Conservation (phyloP, 2,329 filamentous ascomycete genomes). For the Penicillium brasilianum region DNA sequence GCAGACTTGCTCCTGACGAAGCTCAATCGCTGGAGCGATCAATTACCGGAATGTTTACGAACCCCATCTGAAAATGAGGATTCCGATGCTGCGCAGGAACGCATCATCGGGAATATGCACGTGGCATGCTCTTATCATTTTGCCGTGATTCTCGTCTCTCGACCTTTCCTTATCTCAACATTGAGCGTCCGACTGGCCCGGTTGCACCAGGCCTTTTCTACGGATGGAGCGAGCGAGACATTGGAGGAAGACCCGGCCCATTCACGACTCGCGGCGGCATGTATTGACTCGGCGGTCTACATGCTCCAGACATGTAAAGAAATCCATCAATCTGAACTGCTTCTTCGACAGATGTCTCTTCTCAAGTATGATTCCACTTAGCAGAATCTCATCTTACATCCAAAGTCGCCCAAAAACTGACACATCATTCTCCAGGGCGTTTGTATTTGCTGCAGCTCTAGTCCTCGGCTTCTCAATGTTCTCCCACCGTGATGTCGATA, state of each 20-base stretch:
- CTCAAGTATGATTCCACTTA: slow-evolving; percentile 55
- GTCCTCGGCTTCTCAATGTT: slow-evolving; percentile 64
- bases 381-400: not conserved
- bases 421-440: slow-evolving; percentile 47
- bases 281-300: slow-evolving; percentile 61
- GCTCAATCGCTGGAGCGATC: slow-evolving; percentile 54
- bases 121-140: slow-evolving; percentile 65
- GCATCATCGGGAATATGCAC: slow-evolving; percentile 57
- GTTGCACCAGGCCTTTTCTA: slow-evolving; percentile 32
- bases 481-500: slow-evolving; percentile 52
- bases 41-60: slow-evolving; percentile 46
- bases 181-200: slow-evolving; percentile 48
- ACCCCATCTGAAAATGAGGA: slow-evolving; percentile 27
- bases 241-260: slow-evolving; percentile 36
- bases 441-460: slow-evolving; percentile 62
- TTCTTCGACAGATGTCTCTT: slow-evolving; percentile 63
- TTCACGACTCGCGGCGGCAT: slow-evolving; percentile 56
- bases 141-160: slow-evolving; percentile 61
- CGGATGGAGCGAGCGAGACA: slow-evolving; percentile 18
- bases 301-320: slow-evolving; percentile 61
- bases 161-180: slow-evolving; percentile 60
- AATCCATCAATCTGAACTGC: slow-evolving; percentile 50
- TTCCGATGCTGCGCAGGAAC: slow-evolving; percentile 34
- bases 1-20: slow-evolving; percentile 51
- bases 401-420: not conserved